Percentiles rank a stretch among this genome's conserved stretches.
These are phyloP conservation scores for Phaeomoniella chlamydospora DNA, from an alignment of 2,329 filamentous ascomycete species.

Conservation along the genomic window DNA sequence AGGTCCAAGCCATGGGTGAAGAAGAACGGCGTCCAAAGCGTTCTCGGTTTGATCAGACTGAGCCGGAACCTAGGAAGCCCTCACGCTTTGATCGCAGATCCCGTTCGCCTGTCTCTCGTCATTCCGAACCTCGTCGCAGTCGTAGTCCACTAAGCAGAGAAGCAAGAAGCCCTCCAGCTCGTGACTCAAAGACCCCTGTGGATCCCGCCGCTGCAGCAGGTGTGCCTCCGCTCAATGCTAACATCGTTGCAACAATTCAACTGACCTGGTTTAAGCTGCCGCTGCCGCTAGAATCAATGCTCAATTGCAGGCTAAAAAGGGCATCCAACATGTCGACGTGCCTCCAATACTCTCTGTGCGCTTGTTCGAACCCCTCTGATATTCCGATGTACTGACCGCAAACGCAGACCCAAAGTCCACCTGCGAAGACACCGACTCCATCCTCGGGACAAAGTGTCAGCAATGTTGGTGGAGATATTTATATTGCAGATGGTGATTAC, in stretches of 20 bases:
- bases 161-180: conserved; percentile 31
- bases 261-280: conserved; percentile 46
- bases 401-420: conserved; percentile 26
- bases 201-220: conserved; percentile 69
- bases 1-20: conserved; percentile 55
- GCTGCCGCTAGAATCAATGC: conserved; percentile 81
- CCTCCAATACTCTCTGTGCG: conserved; percentile 57
- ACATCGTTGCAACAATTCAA: no score
- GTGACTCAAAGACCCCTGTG: conserved; percentile 30
- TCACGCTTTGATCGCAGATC: conserved; percentile 89
- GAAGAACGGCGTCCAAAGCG: conserved; percentile 64
- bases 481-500: conserved; percentile 90
- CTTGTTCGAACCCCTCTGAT: not conserved
- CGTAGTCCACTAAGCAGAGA: conserved; percentile 60
- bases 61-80: conserved; percentile 58
- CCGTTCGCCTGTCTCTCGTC: conserved; percentile 58
- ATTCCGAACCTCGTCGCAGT: conserved; percentile 57
- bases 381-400: conserved; percentile 6
- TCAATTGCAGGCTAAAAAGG: conserved; percentile 71
- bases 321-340: conserved; percentile 79
- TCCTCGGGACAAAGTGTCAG: conserved; percentile 31
- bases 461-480: conserved; percentile 72
- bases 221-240: no score
- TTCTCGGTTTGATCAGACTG: conserved; percentile 87
- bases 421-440: conserved; percentile 39